Base-by-base conservation (phyloP, 2,329 filamentous ascomycete species). In the Macroventuria anomochaeta region DNA sequence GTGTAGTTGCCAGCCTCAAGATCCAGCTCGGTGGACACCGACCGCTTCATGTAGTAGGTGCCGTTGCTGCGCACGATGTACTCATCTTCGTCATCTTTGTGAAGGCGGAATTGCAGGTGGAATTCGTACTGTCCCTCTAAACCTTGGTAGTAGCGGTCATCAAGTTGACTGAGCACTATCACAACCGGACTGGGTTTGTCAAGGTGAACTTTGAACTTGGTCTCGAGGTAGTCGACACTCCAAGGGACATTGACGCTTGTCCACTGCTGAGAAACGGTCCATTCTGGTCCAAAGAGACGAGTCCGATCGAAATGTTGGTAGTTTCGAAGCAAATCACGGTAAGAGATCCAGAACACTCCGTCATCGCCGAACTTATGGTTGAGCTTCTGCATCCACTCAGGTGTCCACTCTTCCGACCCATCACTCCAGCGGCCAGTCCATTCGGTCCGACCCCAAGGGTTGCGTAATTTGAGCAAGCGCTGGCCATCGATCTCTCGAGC, bases 371-470 rank as follows among this genome's bases (percentile, higher is more conserved):
- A 93, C 34, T 83, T 85, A 69, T 93, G 89, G 38, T 83, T 80
- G 0, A 95, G 80, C 63, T 88, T 86, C 55, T 85, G 76, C 75
- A 93, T 86, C 84, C 88, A 91, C 61, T 92, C 87, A 0, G 89
- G 80, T 1, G 89, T 93, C 91, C 91, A 96, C 72, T 93, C 87
- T 64, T 90, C 89, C 6, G 88, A 91, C 0, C 91, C 91, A 67
- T 95, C 91, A 31, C 84, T 87, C 90, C 90, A 95, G 1, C 89
- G 80, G 1, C 91, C 91, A 25, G 84, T 88, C 90, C 90, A 95
- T 73, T 92, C 90, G 26, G 84, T 85, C 59, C 86, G 85, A 1
- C 90, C 91, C 90, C 90, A 95, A 0, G 91, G 91, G 63, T 95
- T 95, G 59, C 87, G 85, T 40, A 72, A 33, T 31, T 63, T 63